Evolutionary conservation across 768 basidiomycete species (phyloP), one percentile per base, ranked within the genome.

Genomic region (Galerina sulciceps): DNA sequence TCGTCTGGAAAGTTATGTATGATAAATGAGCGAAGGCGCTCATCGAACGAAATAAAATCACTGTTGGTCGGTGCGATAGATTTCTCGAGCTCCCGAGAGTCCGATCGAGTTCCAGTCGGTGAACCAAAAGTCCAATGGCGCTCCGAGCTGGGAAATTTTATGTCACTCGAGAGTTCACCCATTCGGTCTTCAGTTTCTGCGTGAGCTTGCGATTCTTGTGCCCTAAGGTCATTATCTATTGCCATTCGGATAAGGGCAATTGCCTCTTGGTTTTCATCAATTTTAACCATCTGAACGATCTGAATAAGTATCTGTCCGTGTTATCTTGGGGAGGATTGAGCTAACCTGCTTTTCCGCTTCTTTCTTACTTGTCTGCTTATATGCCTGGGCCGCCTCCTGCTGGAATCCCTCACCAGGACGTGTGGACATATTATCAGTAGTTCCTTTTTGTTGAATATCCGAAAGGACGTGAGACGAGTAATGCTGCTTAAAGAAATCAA

Each of bases 401-500:
- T 71, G 71, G 42, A 72, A 69, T 14, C 71, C 71, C 61, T 74
- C 70, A 1, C 72, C 71, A 10, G 64, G 58, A 8, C 67, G 60
- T 23, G 73, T 73, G 4, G 67, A 67, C 34, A 63, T 65, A 40
- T 73, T 72, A 44, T 69, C 67, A 3, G 60, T 64, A 10, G 71
- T 67, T 23, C 72, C 71, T 47, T 71, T 72, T 10, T 59, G 18
- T 1, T 35, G 31, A 11, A 73, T 68, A 46, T 72, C 69, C 15
- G 65, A 31, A 18, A 63, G 13, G 14, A 71, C 58, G 59, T 73
- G 73, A 11, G 44, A 34, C 6, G 53, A 46, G 15, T 52, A 53
- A 58, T 74, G 73, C 53, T 73, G 69, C 55, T 74, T 74, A 15
- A 65, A 56, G 55, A 73, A 74, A 42, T 71, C 60, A 48, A 71